Evolutionary conservation across 2,329 filamentous ascomycete genomes (phyloP), one percentile per base, ranked within the genome.

Genomic region (Microdochium nivale): DNA sequence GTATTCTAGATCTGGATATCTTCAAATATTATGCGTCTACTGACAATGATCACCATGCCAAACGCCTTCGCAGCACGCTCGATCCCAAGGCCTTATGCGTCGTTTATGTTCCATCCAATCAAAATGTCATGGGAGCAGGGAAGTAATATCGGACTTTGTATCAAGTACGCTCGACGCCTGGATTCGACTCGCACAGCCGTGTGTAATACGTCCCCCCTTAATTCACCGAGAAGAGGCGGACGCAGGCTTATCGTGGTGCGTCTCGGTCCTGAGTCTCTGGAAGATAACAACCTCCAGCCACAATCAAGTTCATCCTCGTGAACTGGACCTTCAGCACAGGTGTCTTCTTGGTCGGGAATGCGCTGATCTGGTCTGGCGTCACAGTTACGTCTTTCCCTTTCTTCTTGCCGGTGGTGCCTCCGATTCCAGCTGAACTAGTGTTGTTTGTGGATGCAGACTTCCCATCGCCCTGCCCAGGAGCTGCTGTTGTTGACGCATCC

Each of bases 321-420:
- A 96, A 96, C 62, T 87, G 83, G 51, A 95, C 91, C 70, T 92
- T 94, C 69, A 95, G 88, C 11, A 97, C 88, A 0, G 92, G 91
- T 16, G 87, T 92, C 72, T 95, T 96, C 79, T 99, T 99, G 3
- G 94, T 97, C 1, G 90, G 85, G 65, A 96, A 97, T 1, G 89
- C 91, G 57, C 84, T 90, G 70, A 99, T 95, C 70, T 97, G 94
- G 64, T 99, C 94, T 0, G 90, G 86, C 0, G 87, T 91, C 46
- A 96, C 87, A 61, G 89, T 88, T 3, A 90, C 88, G 61, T 96
- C 92, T 68, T 96, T 96, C 52, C 81, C 82, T 67, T 89, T 89
- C 73, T 95, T 95, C 77, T 85, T 60, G 32, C 68, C 65, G 2
- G 62, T 63, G 16, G 70, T 56, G 44, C 62, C 60, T 14, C 56